Conservation (phyloP, 177 flowering plant species). For the Vitis hybrid region DNA sequence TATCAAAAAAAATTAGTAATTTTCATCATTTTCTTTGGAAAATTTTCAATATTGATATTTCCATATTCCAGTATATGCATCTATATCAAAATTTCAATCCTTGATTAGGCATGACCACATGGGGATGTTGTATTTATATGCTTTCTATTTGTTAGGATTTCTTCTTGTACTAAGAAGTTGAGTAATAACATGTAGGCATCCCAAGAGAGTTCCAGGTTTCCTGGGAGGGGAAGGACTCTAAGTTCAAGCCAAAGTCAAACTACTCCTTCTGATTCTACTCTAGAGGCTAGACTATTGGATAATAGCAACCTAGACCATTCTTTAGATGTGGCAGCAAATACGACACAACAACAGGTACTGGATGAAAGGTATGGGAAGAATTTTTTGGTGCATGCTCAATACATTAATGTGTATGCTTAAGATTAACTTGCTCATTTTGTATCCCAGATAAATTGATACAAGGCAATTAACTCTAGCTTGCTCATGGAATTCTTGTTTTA, state of each 20-base stretch:
- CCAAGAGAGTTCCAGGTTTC: constrained; percentile 64
- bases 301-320: constrained; percentile 33
- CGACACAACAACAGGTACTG: constrained; percentile 31
- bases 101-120: not conserved
- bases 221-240: constrained; percentile 85
- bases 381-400: not conserved
- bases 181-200: constrained; percentile 42
- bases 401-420: too few relatives aligned
- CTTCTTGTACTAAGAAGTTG: constrained; percentile 5
- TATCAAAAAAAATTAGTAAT: too few relatives aligned
- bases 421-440: too few relatives aligned
- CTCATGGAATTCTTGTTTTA: too few relatives aligned
- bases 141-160: not conserved
- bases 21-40: not conserved
- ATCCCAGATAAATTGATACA: too few relatives aligned
- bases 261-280: constrained; percentile 49
- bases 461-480: too few relatives aligned
- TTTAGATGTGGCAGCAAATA: constrained; percentile 27
- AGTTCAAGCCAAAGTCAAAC: constrained; percentile 40
- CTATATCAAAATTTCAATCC: not conserved
- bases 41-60: not conserved
- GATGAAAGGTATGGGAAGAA: constrained; percentile 52
- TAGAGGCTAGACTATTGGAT: constrained; percentile 82
- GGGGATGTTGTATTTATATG: too few relatives aligned
- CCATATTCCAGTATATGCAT: not conserved